phyloP scores from a whole-genome alignment of 1,139 yeast species.

The Yamadazyma sp. region DNA sequence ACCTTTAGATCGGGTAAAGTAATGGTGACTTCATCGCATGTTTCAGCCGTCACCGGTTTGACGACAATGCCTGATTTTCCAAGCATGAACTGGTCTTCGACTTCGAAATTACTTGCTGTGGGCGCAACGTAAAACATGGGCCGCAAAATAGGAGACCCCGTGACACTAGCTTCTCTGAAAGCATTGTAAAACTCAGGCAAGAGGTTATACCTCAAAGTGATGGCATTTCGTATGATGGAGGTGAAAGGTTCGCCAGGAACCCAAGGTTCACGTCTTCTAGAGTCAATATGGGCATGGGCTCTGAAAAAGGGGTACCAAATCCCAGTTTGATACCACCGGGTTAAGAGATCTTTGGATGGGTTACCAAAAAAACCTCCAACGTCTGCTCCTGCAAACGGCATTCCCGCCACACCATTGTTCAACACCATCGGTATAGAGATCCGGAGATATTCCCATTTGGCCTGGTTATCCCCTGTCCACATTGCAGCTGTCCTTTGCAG shows the following conservation, averaged over 20 bases:
- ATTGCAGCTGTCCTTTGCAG: conserved; percentile 89
- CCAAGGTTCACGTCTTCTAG: conserved; percentile 93
- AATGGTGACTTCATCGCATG: conserved; percentile 43
- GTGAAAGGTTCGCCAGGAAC: conserved; percentile 74
- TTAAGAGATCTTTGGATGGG: conserved; percentile 75
- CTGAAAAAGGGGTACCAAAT: conserved; percentile 95
- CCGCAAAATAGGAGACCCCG: conserved; percentile 70
- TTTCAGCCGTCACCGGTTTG: conserved; percentile 75
- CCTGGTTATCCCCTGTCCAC: conserved; percentile 98
- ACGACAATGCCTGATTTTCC: conserved; percentile 75
- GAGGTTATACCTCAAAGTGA: conserved; percentile 69
- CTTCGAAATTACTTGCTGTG: conserved; percentile 53
- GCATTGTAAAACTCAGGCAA: conserved; percentile 80
- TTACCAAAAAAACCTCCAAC: conserved; percentile 96
- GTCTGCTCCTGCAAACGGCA: conserved; percentile 95
- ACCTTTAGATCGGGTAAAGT: conserved; percentile 64
- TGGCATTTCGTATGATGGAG: conserved; percentile 66
- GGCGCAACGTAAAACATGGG: conserved; percentile 68
- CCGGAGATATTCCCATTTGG: conserved; percentile 85
- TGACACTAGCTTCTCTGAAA: conserved; percentile 62
- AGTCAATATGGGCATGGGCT: conserved; percentile 94
- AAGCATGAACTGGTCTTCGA: conserved; percentile 84
- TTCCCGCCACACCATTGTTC: conserved; percentile 78
- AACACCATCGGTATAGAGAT: conserved; percentile 85
- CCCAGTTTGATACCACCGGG: conserved; percentile 96